Evolutionary conservation across 2,329 filamentous ascomycete species (phyloP).

Genomic region (Verticillium longisporum): DNA sequence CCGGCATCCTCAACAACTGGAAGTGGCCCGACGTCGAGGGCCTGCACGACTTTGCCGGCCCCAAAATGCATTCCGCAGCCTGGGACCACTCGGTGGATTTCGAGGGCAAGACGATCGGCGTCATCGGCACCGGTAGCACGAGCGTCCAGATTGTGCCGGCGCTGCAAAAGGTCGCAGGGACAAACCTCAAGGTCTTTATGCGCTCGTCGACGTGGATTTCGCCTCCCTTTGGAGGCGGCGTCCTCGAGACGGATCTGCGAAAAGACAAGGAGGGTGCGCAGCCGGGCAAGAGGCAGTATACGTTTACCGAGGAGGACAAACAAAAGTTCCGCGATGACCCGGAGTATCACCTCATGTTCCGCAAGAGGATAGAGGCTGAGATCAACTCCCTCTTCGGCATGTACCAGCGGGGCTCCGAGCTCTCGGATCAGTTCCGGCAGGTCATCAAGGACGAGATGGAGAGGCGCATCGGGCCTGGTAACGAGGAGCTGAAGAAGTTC

Average conservation of each 20-base stretch:
- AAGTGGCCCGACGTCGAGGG: slow-evolving; percentile 45
- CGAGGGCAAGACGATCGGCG: slow-evolving; percentile 33
- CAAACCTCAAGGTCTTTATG: slow-evolving; percentile 20
- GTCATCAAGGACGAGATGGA: slow-evolving; percentile 35
- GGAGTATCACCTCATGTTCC: slow-evolving; percentile 30
- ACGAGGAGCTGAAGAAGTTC: slow-evolving; percentile 32
- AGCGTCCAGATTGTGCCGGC: slow-evolving; percentile 43
- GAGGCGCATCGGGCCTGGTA: slow-evolving; percentile 29
- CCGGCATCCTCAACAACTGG: slow-evolving; percentile 43
- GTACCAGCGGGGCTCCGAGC: slow-evolving; percentile 31
- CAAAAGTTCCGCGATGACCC: slow-evolving; percentile 30
- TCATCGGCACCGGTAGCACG: slow-evolving; percentile 47
- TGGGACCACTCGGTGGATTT: slow-evolving; percentile 43
- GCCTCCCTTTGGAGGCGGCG: slow-evolving; percentile 18
- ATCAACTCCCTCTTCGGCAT: slow-evolving; percentile 34
- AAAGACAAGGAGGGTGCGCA: slow-evolving; percentile 19
- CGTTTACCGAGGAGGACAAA: slow-evolving; percentile 29
- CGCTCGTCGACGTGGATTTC: slow-evolving; percentile 22
- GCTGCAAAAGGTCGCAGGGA: slow-evolving; percentile 23
- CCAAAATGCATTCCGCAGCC: slow-evolving; percentile 44
- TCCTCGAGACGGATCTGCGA: slow-evolving; percentile 18
- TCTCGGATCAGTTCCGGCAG: slow-evolving; percentile 29
- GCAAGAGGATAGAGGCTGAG: slow-evolving; percentile 33
- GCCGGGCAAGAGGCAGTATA: slow-evolving; percentile 30
- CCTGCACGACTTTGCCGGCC: slow-evolving; percentile 40